Evolutionary conservation across 108 stramenopile genomes (phyloP), one percentile per base, ranked within the genome.

Genomic region (Cyclotella distinguenda): DNA sequence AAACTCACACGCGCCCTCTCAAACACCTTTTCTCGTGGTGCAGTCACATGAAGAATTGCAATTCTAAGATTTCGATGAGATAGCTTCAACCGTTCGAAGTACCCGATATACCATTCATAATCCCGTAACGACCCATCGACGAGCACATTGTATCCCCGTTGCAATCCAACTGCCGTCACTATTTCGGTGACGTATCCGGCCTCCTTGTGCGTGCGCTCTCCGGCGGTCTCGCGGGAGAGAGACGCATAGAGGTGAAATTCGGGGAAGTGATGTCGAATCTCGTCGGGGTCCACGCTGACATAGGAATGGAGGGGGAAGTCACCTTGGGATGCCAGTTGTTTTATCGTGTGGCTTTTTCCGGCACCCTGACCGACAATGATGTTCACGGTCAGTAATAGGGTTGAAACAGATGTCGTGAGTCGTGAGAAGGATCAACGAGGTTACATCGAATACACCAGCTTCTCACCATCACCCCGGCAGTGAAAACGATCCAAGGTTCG

Each of bases 401-500:
- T 16, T 42, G 10, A n/a, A 21, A 6, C 59, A 60, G 47, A n/a
- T n/a, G 9, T 18, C 13, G 13, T 12, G 28, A 61, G 32, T 48
- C 1, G 4, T 35, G 16, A 19, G 18, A 26, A 33, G 30, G 21
- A 5, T 22, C 31, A 19, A 49, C 32, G 15, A 22, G 33, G 6
- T 4, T 48, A 7, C 34, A 49, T 32, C 19, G 22, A 40, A 6
- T 3, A 6, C 1, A 6, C 53, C 31, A 39, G 42, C 0, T 16
- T 42, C 70, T 46, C 21, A 62, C 92, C 96, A 96, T 96, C 11
- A 91, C 91, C 7, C 96, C 96, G 10, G 93, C 95, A 27, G 95
- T 96, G 65, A 95, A 95, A 27, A 95, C 79, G 45, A 89, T 77
- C 86, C 86, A 94, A 27, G 93, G 93, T 38, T 94, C 86, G 11